Base-by-base conservation (phyloP, 2,329 filamentous ascomycete species). In the Arthrobotrys iridis region DNA sequence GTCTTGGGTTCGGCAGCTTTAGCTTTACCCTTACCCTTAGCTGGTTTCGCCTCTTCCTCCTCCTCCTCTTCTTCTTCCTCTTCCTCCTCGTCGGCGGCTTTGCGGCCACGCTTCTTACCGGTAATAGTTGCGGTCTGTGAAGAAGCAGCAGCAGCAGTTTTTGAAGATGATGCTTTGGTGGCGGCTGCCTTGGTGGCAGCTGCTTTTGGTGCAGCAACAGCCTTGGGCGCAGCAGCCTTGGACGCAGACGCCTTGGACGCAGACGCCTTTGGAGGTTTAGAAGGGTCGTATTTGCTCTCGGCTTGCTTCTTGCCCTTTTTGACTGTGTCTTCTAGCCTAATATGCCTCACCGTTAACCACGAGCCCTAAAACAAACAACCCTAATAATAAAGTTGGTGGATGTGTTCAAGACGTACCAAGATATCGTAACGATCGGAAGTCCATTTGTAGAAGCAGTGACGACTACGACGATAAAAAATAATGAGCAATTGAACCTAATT, bases 101-200 rank as follows among this genome's bases (percentile, higher is more conserved):
- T 77, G 40, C 77, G 77, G 10, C 59, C 68, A 40, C 76, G 77
- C 15, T 74, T 77, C n/a, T 59, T 76, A 13, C 77, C 72, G 26
- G 46, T 77, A 20, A 68, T 73, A 8, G 68, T 78, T 18, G 63
- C 52, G 8, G 43, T 65, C 28, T 30, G 80, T 6, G 50, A 77
- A n/a, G n/a, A n/a, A 60, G 81, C 82, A 83, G 41, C 11, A 20
- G 58, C 33, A 63, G 48, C 13, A 52, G 71, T 45, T 20, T 33
- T n/a, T 13, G 52, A 65, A 48, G 62, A 40, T 26, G 63, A 70
- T n/a, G 70, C 66, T 68, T 59, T 71, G 4, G 66, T 37, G 3
- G 43, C 79, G 80, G 78, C 64, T 81, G 82, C 81, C 74, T 83
- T 83, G 18, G 77, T 77, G 66, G 41, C 58, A 40, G 41, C 26